Evolutionary conservation across 148 eudicot species (phyloP), one percentile per base, ranked within the genome.

Genomic region (Pharnaceum exiguum): DNA sequence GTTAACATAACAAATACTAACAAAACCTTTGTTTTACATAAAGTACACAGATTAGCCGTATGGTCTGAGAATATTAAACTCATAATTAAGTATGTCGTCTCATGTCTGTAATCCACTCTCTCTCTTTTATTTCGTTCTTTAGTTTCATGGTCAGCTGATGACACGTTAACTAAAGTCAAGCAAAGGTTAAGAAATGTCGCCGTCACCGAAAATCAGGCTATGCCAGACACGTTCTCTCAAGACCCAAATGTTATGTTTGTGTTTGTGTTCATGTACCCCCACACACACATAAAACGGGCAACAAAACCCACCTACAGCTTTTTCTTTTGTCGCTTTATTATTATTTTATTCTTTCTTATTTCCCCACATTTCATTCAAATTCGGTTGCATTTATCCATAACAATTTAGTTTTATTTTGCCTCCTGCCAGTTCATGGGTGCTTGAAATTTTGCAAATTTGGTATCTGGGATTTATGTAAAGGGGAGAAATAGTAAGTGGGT

Each of bases 381-480:
- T 61, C 4, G 54, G 65, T 53, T 15, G 29, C 66, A 23, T 61
- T 69, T 69, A 55, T 62, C 67, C 67, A 62, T 35, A 55, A 25
- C 32, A 24, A 16, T 13, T 54, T 19, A 25, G 21, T 25, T 47
- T 28, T 18, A 27, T 62, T 39, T 19, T 17, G 37, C 23, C n/a
- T 2, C 11, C 33, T 30, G 18, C 1, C 4, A 13, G 43, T 44
- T 31, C 17, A 3, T 40, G 28, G 5, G 32, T 29, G 23, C 25
- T 44, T 35, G 5, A 46, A 31, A 8, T 46, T 26, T 6, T 2
- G 28, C 11, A n/a, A 43, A 33, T 24, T 65, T 46, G 32, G 7
- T 17, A 55, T 8, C 19, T n/a, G 42, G 37, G 40, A 51, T 40
- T 54, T 33, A 4, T 1, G 15, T 46, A 15, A 22, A 18, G 21